Percentiles rank a stretch among this genome's conserved stretches.
phyloP scores from a whole-genome alignment of 208 protist species.

The Trichomonas gallinae region DNA sequence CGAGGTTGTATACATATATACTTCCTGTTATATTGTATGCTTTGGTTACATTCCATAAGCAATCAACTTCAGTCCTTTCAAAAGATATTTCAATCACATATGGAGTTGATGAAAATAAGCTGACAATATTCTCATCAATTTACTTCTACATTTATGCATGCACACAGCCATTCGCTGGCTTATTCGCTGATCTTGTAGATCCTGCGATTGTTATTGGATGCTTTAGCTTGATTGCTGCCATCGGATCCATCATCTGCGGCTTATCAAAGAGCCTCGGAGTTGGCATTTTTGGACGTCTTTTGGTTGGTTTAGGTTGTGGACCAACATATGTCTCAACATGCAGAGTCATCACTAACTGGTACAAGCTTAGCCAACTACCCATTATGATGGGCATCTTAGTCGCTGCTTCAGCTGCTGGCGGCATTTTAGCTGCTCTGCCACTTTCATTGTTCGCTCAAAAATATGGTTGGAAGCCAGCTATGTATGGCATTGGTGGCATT shows the following conservation, averaged over 20 bases:
- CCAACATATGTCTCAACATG: neutral
- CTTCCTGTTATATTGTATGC: neutral
- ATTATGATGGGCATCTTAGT: neutral
- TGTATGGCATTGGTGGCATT: neutral
- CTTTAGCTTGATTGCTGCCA: neutral
- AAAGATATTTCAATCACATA: neutral
- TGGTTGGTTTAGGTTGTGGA: neutral
- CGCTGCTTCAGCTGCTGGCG: neutral
- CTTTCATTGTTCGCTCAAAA: neutral
- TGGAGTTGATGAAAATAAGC: neutral
- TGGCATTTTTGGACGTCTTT: neutral
- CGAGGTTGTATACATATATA: neutral
- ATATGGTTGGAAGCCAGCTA: neutral
- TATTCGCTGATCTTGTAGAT: neutral
- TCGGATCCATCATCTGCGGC: neutral
- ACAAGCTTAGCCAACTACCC: neutral
- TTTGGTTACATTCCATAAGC: neutral
- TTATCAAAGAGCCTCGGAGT: neutral
- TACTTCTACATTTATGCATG: neutral
- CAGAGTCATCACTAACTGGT: neutral
- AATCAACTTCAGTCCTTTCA: neutral
- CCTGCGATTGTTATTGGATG: neutral
- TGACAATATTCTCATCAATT: neutral
- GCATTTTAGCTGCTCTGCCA: neutral
- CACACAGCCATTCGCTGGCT: neutral